Conservation (phyloP, 805 yeast genomes). For the Barnettozyma siamensis region DNA sequence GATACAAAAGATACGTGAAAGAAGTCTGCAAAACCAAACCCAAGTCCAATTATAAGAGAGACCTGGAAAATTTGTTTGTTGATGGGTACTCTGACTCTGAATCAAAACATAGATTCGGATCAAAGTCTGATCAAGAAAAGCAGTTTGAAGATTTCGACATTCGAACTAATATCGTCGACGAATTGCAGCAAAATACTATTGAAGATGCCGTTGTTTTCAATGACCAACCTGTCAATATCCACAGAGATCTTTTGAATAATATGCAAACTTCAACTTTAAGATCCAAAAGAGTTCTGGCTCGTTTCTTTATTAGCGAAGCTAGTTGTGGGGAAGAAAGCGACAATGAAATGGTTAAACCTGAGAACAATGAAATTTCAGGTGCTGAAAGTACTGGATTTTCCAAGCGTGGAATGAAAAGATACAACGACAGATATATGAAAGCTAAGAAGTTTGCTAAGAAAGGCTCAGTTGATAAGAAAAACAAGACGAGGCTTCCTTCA, state of each 20-base stretch:
- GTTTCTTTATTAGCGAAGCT: background rate
- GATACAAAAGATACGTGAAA: slow-evolving; percentile 23
- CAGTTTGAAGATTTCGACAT: background rate
- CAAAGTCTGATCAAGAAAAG: background rate
- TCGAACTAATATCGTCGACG: background rate
- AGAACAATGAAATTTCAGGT: background rate
- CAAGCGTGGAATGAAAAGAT: background rate
- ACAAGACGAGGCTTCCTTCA: slow-evolving; percentile 6
- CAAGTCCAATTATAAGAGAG: slow-evolving; percentile 8
- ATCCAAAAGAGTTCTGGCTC: background rate
- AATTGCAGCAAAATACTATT: slow-evolving; percentile 2
- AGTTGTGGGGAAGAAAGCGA: background rate
- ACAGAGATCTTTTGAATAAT: slow-evolving; percentile 9
- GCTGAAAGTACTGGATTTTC: no score
- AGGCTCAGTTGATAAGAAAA: slow-evolving; percentile 4
- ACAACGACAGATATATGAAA: slow-evolving; percentile 1
- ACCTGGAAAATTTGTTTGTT: background rate
- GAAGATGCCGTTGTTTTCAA: background rate
- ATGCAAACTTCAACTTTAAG: slow-evolving; percentile 15
- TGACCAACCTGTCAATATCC: slow-evolving; percentile 9
- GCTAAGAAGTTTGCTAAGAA: slow-evolving; percentile 13
- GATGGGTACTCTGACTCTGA: slow-evolving; percentile 1
- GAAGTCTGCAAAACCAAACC: slow-evolving; percentile 23
- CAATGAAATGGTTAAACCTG: background rate
- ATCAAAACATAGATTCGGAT: slow-evolving; percentile 6